A percentile compares a stretch with the other conserved stretches of the same genome.
phyloP scores from a whole-genome alignment of 345 rosid species.

The Gossypium turneri region DNA sequence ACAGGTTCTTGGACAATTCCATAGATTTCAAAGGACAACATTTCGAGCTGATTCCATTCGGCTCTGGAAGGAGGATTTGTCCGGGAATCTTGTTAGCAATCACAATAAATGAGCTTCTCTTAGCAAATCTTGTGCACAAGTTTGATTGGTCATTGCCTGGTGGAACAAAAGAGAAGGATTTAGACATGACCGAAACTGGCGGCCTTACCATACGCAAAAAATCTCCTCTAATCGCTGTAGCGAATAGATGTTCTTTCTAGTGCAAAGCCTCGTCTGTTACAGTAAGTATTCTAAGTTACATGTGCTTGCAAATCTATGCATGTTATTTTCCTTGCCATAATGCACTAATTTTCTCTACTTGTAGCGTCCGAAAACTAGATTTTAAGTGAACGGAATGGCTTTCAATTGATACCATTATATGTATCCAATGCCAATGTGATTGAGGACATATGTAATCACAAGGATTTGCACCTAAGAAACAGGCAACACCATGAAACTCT shows the following conservation, averaged over 20 bases:
- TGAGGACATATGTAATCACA: not conserved
- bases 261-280: not conserved
- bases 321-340: too few relatives aligned
- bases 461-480: not conserved
- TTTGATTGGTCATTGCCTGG: constrained; percentile 30
- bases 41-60: constrained; percentile 33
- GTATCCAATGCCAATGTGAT: not conserved
- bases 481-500: constrained; percentile 20
- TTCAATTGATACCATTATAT: not conserved
- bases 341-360: not conserved
- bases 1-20: constrained; percentile 27
- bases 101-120: constrained; percentile 23
- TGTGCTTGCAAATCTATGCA: not conserved
- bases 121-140: constrained; percentile 27
- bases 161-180: not conserved
- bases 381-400: not conserved
- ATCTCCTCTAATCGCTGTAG: constrained; percentile 10
- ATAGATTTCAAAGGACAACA: constrained; percentile 31
- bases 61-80: constrained; percentile 34
- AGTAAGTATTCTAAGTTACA: too few relatives aligned
- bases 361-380: not conserved
- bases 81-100: constrained; percentile 28
- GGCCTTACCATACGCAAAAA: constrained; percentile 5
- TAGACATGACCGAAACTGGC: constrained; percentile 2
- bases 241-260: not conserved